These are phyloP conservation scores for Taxawa tesnikishii DNA, from an alignment of 2,329 filamentous ascomycete species.

Conservation along the genomic window DNA sequence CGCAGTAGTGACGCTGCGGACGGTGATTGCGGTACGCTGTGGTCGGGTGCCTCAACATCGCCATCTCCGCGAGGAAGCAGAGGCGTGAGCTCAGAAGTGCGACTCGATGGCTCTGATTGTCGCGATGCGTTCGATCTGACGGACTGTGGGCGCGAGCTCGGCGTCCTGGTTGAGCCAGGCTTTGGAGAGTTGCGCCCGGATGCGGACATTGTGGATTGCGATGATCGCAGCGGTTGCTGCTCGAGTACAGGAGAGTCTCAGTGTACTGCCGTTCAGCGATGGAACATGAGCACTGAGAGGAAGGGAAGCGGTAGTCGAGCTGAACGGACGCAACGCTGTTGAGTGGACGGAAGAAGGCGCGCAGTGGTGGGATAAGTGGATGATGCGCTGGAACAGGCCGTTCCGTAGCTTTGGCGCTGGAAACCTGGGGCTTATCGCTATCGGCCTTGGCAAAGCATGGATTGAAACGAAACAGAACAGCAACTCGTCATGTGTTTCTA, in stretches of 20 bases:
- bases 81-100: conserved; percentile 27
- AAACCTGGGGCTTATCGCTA: background rate
- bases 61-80: conserved; percentile 18
- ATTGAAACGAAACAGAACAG: too few species aligned
- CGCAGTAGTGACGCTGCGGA: conserved; percentile 24
- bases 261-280: too few species aligned
- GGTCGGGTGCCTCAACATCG: conserved; percentile 7
- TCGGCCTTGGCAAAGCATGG: too few species aligned
- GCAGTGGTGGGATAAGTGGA: background rate
- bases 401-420: too few species aligned
- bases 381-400: too few species aligned
- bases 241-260: too few species aligned
- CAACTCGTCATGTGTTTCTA: too few species aligned
- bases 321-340: too few species aligned
- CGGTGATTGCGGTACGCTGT: conserved; percentile 12
- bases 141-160: conserved; percentile 24
- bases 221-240: too few species aligned
- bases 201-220: conserved; percentile 18
- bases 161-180: conserved; percentile 21
- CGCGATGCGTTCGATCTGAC: conserved; percentile 16
- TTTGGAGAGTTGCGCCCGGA: conserved; percentile 12
- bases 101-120: conserved; percentile 19
- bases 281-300: too few species aligned
- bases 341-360: too few species aligned
- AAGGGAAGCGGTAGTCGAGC: too few species aligned